These are phyloP conservation scores for Onygenales sp. DNA, from an alignment of 2,329 filamentous ascomycete species.

Conservation along the genomic window DNA sequence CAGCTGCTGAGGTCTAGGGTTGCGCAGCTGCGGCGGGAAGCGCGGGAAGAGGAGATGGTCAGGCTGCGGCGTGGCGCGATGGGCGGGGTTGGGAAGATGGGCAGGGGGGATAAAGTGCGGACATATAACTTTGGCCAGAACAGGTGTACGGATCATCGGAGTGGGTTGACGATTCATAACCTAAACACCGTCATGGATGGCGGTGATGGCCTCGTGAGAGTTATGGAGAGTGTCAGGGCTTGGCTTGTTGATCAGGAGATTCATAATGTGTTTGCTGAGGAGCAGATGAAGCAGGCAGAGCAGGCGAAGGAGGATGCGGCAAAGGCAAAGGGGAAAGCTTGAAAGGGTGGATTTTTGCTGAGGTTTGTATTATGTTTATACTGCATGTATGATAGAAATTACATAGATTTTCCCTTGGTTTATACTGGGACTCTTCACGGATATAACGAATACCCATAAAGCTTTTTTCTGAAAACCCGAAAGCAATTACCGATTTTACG, in stretches of 20 bases:
- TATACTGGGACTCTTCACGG: too few species aligned
- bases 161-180: constrained; percentile 68
- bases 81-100: constrained; percentile 66
- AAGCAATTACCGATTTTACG: too few species aligned
- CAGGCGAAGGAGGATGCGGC: neutral
- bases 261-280: constrained; percentile 56
- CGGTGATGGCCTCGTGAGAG: constrained; percentile 57
- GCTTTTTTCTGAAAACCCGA: too few species aligned
- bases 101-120: constrained; percentile 83
- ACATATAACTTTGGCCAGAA: constrained; percentile 79
- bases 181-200: constrained; percentile 72
- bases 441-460: too few species aligned
- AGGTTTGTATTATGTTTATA: neutral
- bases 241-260: constrained; percentile 73
- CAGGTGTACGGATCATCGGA: constrained; percentile 81
- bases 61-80: constrained; percentile 68
- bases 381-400: too few species aligned
- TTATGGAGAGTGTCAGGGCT: constrained; percentile 67
- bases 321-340: neutral
- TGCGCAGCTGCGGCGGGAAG: constrained; percentile 69
- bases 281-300: constrained; percentile 38
- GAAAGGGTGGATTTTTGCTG: neutral
- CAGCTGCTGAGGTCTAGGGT: constrained; percentile 70
- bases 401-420: too few species aligned
- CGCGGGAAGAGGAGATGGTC: constrained; percentile 70